Evolutionary conservation across 2,329 filamentous ascomycete genomes (phyloP).

Genomic region (Coniochaeta prunicola): DNA sequence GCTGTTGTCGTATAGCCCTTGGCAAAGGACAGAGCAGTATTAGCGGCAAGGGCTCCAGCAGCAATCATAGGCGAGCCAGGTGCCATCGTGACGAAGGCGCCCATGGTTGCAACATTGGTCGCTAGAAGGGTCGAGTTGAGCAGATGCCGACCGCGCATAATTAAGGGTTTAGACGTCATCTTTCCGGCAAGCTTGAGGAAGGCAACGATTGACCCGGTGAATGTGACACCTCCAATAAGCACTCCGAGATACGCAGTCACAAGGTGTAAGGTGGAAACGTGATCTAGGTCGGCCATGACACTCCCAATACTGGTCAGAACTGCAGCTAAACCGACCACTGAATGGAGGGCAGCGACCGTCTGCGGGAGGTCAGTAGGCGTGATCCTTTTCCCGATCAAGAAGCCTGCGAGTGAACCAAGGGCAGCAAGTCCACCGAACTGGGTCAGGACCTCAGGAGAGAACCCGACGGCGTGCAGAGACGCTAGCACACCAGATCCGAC

Average conservation of each 20-base stretch:
- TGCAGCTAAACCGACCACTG: constrained; percentile 81
- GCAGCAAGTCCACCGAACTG: constrained; percentile 75
- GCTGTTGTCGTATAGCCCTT: constrained; percentile 86
- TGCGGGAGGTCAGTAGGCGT: constrained; percentile 84
- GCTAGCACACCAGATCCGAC: constrained; percentile 78
- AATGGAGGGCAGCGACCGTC: constrained; percentile 83
- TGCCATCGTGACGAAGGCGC: constrained; percentile 73
- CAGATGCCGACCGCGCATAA: constrained; percentile 66
- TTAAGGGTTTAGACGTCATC: constrained; percentile 71
- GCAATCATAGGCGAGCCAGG: constrained; percentile 73
- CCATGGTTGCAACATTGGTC: constrained; percentile 75
- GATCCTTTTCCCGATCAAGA: constrained; percentile 77
- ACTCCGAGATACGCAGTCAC: constrained; percentile 83
- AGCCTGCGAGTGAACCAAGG: constrained; percentile 58
- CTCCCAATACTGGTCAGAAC: constrained; percentile 85
- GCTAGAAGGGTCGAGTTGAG: constrained; percentile 70
- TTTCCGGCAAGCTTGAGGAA: constrained; percentile 79
- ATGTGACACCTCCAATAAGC: constrained; percentile 80
- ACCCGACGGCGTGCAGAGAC: constrained; percentile 73
- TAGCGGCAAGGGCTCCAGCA: constrained; percentile 69
- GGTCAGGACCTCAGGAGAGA: constrained; percentile 67
- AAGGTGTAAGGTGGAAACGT: constrained; percentile 72
- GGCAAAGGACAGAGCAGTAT: constrained; percentile 69
- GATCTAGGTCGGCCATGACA: constrained; percentile 65
- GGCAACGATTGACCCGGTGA: constrained; percentile 84